Base-by-base conservation (phyloP, 306 rosid species). In the Hylodesmum podocarpum region DNA sequence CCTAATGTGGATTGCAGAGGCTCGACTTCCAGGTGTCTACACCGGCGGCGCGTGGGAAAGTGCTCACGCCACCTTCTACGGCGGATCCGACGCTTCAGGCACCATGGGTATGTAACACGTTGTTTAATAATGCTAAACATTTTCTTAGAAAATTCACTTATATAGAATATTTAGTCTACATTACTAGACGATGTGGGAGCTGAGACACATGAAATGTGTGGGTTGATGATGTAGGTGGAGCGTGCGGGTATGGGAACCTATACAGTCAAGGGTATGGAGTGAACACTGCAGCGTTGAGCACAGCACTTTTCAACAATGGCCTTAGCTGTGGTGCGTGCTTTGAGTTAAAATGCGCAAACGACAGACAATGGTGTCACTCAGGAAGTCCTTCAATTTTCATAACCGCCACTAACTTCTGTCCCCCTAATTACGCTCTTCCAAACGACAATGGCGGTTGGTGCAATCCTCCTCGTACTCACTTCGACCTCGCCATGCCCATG, bases 401-500 rank as follows among this genome's bases (percentile, higher is more conserved):
- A 8, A 92, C 99, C 0, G 99, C 97, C 34, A 95, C 99, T 2
- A 95, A 95, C 81, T 95, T 95, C 59, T 95, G 99, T 80, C 99
- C 99, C 0, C 99, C 99, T 0, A 95, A 95, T 78, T 92, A 24
- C 12, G 99, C 99, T 9, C 97, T 81, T 2, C 90, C 99, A 0
- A 95, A 73, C 80, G 99, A 95, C 91, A 89, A 95, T 73, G 99
- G 99, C 4, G 99, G 99, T 0, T 95, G 99, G 99, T 95, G 99
- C 65, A 95, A 95, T 87, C 99, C 99, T 34, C 99, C 99, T 7
- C 89, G 97, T 3, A 85, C 93, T 0, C 99, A 95, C 79, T 95
- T 95, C 49, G 99, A 95, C 79, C 97, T 95, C 1, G 99, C 99
- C 90, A 95, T 95, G 99, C 99, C 99, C 29, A 91, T 95, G 99